phyloP scores from a whole-genome alignment of 345 rosid genomes.

The Trapa incisa region DNA sequence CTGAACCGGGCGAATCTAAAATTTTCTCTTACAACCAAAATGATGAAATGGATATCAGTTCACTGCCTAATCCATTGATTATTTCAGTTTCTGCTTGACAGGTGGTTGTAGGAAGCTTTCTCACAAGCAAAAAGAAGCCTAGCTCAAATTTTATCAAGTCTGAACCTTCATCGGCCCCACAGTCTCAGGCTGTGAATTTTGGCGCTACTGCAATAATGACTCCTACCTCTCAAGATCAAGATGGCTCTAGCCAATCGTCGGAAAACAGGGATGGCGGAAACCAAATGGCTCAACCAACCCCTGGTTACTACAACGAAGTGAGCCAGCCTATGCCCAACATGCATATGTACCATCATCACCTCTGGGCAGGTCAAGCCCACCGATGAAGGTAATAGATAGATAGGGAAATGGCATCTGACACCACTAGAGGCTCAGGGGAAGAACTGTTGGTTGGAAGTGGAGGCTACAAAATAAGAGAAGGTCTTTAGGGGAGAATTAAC shows the following conservation, averaged over 20 bases:
- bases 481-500: background rate
- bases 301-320: constrained; percentile 23
- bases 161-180: constrained; percentile 35
- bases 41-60: background rate
- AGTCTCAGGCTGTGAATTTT: constrained; percentile 44
- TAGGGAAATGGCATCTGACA: background rate
- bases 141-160: constrained; percentile 28
- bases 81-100: constrained; percentile 12
- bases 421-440: background rate
- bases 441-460: background rate
- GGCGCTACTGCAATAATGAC: constrained; percentile 38
- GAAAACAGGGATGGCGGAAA: constrained; percentile 45
- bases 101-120: constrained; percentile 88
- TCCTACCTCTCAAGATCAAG: constrained; percentile 35
- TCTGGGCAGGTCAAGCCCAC: constrained; percentile 45
- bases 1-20: background rate
- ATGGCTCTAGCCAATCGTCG: constrained; percentile 65
- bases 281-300: constrained; percentile 14
- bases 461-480: background rate
- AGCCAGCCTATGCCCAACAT: constrained; percentile 18
- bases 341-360: constrained; percentile 45
- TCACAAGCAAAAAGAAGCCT: constrained; percentile 45
- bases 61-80: background rate
- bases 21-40: background rate
- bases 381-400: constrained; percentile 19